These are phyloP conservation scores for Tetrahymena borealis DNA, from an alignment of 73 alveolate genomes.

Conservation along the genomic window DNA sequence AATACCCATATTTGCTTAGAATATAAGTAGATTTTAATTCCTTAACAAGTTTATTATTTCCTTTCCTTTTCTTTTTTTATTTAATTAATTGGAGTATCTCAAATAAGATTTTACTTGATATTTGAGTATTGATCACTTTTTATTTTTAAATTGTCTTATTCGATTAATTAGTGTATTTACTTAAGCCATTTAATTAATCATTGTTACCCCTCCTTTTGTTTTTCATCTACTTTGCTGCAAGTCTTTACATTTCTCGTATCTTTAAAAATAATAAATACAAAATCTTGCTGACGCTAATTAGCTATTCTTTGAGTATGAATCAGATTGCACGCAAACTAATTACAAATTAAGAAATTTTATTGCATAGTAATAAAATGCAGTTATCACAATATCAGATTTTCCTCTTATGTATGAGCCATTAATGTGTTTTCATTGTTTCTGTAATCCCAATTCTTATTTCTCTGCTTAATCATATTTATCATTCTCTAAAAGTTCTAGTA, in stretches of 20 bases:
- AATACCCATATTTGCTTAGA: background rate
- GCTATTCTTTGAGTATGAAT: no score
- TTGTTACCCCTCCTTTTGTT: background rate
- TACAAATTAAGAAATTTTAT: background rate
- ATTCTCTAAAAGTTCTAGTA: background rate
- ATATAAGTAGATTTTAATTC: background rate
- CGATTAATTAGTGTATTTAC: background rate
- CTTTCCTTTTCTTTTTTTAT: background rate
- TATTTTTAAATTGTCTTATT: background rate
- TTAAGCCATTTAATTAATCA: background rate
- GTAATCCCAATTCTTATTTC: no score
- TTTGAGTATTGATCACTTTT: background rate
- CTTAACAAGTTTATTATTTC: background rate
- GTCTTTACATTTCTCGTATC: background rate
- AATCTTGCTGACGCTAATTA: background rate
- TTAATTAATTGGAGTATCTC: background rate
- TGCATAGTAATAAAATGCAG: background rate
- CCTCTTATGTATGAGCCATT: background rate
- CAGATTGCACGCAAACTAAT: background rate
- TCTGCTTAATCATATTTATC: background rate
- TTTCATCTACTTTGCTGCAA: background rate
- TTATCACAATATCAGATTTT: background rate
- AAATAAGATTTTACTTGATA: background rate
- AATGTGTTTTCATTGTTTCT: no score
- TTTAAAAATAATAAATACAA: background rate